A percentile compares a stretch with the other conserved stretches of the same genome.
Conservation (phyloP, 2,329 filamentous ascomycete species). For the Thyridium curvatum region DNA sequence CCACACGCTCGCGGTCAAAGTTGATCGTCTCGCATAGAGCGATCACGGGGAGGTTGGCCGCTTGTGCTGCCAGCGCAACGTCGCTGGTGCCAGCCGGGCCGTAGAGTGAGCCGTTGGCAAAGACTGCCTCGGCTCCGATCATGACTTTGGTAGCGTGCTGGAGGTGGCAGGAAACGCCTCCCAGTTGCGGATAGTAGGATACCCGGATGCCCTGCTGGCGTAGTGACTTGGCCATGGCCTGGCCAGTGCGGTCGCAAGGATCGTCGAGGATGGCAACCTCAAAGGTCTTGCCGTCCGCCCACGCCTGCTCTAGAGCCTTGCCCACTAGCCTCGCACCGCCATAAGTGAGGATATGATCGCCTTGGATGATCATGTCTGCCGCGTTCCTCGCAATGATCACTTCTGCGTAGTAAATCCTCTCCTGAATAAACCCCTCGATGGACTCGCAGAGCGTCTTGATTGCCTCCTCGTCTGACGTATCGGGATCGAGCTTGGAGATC, state of each 20-base stretch:
- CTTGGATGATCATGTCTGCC: conserved; percentile 67
- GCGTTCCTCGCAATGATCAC: conserved; percentile 77
- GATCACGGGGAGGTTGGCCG: conserved; percentile 71
- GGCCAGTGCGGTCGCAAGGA: conserved; percentile 44
- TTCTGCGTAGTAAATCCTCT: conserved; percentile 83
- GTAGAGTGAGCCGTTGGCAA: conserved; percentile 88
- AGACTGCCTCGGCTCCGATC: conserved; percentile 88
- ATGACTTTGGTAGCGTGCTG: conserved; percentile 63
- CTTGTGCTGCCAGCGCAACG: conserved; percentile 75
- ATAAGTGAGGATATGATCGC: conserved; percentile 81
- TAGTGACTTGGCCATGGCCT: conserved; percentile 62
- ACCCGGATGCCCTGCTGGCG: conserved; percentile 48
- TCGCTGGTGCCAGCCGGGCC: conserved; percentile 82
- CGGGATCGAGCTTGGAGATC: conserved; percentile 85
- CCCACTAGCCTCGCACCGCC: conserved; percentile 83
- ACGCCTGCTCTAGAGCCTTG: conserved; percentile 69
- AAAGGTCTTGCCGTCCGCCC: conserved; percentile 65
- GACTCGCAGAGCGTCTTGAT: conserved; percentile 71
- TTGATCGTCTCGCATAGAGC: conserved; percentile 94
- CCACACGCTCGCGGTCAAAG: conserved; percentile 78
- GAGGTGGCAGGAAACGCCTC: conserved; percentile 69
- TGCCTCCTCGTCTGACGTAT: conserved; percentile 72
- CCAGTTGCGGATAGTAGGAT: conserved; percentile 71
- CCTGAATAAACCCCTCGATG: conserved; percentile 85
- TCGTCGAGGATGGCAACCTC: conserved; percentile 79